Evolutionary conservation across 192 early-diverging fungal species (phyloP).

Genomic region (Backusella australiensis): DNA sequence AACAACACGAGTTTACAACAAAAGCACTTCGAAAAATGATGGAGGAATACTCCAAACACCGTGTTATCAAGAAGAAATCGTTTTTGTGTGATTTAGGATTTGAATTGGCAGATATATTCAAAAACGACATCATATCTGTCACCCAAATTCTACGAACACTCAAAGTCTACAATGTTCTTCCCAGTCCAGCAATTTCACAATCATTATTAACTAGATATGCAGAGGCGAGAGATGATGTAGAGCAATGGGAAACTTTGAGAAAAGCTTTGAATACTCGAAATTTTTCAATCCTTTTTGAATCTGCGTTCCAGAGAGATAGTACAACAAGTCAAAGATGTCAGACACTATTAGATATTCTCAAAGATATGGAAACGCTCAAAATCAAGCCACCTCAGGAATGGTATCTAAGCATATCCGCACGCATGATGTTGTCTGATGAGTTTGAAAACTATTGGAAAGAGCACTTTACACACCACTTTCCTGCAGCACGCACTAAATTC

Average conservation of each 20-base stretch:
- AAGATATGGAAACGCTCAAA: slow-evolving; percentile 22
- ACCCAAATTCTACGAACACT: slow-evolving; percentile 13
- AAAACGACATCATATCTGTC: neutral
- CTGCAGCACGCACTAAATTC: neutral
- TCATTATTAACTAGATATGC: neutral
- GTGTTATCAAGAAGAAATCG: neutral
- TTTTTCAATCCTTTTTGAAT: slow-evolving; percentile 18
- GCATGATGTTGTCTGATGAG: slow-evolving; percentile 13
- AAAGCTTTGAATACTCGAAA: neutral
- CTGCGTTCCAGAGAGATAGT: slow-evolving; percentile 6
- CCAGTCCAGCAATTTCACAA: neutral
- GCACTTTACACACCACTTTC: neutral
- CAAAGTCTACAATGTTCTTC: neutral
- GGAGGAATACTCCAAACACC: neutral
- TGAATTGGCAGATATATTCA: neutral
- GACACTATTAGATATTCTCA: slow-evolving; percentile 7
- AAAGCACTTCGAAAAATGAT: neutral
- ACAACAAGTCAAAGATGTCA: neutral
- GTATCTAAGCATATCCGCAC: slow-evolving; percentile 9
- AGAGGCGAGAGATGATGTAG: neutral
- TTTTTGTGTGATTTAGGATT: neutral
- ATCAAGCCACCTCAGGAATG: neutral
- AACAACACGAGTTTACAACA: neutral
- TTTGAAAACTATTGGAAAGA: slow-evolving; percentile 18
- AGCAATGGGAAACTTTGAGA: neutral